Percentiles rank a stretch among this genome's conserved stretches.
These are phyloP conservation scores for Ceratocystis smalleyi DNA, from an alignment of 2,329 filamentous ascomycete genomes.

Conservation along the genomic window DNA sequence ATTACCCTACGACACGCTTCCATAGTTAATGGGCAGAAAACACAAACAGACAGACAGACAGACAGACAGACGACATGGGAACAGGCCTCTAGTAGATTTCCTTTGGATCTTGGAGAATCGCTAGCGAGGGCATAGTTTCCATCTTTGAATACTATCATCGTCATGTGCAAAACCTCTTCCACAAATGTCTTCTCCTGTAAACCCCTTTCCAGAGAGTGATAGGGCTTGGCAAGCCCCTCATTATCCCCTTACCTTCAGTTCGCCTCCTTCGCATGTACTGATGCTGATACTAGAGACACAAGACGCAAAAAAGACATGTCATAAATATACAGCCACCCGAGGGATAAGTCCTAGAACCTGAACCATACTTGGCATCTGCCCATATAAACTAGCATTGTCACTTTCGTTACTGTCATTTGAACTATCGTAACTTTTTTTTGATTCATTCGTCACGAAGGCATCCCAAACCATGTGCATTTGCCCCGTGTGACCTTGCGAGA, in stretches of 20 bases:
- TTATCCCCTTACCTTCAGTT: neutral
- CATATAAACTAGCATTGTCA: constrained; percentile 14
- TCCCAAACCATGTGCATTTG: constrained; percentile 14
- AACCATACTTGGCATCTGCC: constrained; percentile 6
- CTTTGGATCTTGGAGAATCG: neutral
- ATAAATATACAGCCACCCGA: neutral
- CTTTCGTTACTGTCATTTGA: constrained; percentile 14
- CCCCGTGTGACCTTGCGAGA: constrained; percentile 16
- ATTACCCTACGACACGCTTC: neutral
- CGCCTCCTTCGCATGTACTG: neutral
- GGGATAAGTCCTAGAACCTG: constrained; percentile 9
- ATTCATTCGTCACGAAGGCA: constrained; percentile 17
- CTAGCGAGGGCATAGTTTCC: neutral
- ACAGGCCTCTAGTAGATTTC: neutral
- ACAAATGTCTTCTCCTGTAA: too few relatives aligned
- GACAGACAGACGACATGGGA: neutral
- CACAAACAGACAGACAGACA: neutral
- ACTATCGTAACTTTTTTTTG: constrained; percentile 17
- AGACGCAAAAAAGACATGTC: neutral
- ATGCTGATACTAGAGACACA: neutral
- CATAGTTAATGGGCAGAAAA: neutral
- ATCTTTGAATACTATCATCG: neutral
- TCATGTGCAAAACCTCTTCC: neutral
- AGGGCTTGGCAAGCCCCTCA: neutral
- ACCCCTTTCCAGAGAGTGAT: neutral